Evolutionary conservation across 2,329 filamentous ascomycete genomes (phyloP).

Genomic region (Sclerotinia sclerotiorum): DNA sequence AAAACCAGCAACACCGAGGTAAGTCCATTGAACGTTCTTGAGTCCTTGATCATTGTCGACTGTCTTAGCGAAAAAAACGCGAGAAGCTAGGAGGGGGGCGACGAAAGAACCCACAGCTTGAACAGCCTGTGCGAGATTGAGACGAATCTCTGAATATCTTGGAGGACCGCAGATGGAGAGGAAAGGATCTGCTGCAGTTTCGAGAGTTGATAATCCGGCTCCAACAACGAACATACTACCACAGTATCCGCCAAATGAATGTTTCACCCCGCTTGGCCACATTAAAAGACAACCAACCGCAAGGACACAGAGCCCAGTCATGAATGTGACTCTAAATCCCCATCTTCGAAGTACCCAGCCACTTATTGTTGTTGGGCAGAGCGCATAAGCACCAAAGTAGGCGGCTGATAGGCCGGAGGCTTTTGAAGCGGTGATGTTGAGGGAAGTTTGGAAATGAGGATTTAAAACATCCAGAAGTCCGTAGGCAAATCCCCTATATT

Average conservation of each 20-base stretch:
- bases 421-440: conserved; percentile 41
- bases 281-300: conserved; percentile 60
- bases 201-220: conserved; percentile 69
- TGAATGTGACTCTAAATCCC: conserved; percentile 65
- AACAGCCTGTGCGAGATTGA: conserved; percentile 76
- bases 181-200: conserved; percentile 71
- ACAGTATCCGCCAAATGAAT: conserved; percentile 73
- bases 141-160: conserved; percentile 68
- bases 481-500: conserved; percentile 45
- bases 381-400: conserved; percentile 59
- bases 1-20: conserved; percentile 56
- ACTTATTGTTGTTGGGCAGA: conserved; percentile 65
- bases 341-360: conserved; percentile 65
- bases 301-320: conserved; percentile 66
- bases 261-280: conserved; percentile 56
- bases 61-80: conserved; percentile 70
- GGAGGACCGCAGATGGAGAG: conserved; percentile 61
- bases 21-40: conserved; percentile 65
- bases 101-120: conserved; percentile 74
- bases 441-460: conserved; percentile 45
- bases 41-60: conserved; percentile 37
- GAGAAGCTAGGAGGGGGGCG: conserved; percentile 69
- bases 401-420: conserved; percentile 36
- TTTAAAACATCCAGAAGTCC: conserved; percentile 48
- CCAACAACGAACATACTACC: conserved; percentile 72